Percentiles rank a stretch among this genome's conserved stretches.
phyloP scores from a whole-genome alignment of 1,284 basidiomycete genomes.

The Rhizopogon parksii region DNA sequence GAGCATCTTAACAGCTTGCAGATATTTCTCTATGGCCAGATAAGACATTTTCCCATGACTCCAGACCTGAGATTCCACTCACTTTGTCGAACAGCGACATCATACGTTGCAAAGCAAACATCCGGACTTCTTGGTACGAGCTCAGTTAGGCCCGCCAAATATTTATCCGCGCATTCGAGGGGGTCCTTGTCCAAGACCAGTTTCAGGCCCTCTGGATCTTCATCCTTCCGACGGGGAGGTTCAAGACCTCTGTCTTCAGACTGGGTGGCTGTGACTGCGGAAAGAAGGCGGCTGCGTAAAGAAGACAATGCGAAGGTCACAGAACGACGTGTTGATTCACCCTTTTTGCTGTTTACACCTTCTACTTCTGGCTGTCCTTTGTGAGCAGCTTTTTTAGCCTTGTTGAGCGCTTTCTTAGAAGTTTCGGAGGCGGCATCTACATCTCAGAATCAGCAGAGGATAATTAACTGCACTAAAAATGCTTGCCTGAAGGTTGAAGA shows the following conservation, averaged over 20 bases:
- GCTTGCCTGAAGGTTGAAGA: conserved; percentile 24
- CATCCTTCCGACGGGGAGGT: conserved; percentile 55
- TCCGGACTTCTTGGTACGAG: conserved; percentile 52
- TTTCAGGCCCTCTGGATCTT: conserved; percentile 78
- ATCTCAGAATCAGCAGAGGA: conserved; percentile 23
- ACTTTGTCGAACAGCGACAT: conserved; percentile 71
- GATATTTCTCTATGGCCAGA: conserved; percentile 57
- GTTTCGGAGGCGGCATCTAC: conserved; percentile 49
- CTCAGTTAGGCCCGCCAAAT: conserved; percentile 62
- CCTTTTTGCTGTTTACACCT: conserved; percentile 25
- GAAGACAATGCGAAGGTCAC: conserved; percentile 7
- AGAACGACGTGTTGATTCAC: conserved; percentile 30
- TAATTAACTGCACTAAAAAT: background rate
- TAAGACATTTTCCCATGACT: background rate
- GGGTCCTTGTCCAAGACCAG: conserved; percentile 61
- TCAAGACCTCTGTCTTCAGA: conserved; percentile 77
- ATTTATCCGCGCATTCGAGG: conserved; percentile 71
- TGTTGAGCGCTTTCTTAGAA: conserved; percentile 82
- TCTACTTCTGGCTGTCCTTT: conserved; percentile 58
- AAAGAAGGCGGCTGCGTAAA: conserved; percentile 16
- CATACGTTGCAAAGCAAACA: conserved; percentile 73
- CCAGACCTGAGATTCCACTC: conserved; percentile 24
- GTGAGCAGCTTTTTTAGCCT: conserved; percentile 78
- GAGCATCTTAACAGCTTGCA: conserved; percentile 75
- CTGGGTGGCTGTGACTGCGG: conserved; percentile 31